These are phyloP conservation scores for Populus davidiana DNA, from an alignment of 345 rosid genomes.

Conservation along the genomic window DNA sequence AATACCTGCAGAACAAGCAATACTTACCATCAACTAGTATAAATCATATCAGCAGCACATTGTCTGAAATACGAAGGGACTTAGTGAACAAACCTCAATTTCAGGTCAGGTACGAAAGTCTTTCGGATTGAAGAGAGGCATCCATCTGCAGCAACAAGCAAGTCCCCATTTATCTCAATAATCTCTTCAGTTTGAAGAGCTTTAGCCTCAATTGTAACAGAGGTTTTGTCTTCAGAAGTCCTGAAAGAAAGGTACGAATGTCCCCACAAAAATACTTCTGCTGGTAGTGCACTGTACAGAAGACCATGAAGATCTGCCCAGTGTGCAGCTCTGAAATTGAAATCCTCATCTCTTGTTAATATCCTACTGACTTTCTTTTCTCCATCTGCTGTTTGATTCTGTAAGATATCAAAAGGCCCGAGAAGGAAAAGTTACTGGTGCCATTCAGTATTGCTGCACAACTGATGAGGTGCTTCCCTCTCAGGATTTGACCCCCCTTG, in stretches of 20 bases:
- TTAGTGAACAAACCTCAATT: conserved; percentile 50
- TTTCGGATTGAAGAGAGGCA: conserved; percentile 63
- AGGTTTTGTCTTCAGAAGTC: conserved; percentile 38
- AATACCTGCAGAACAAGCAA: conserved; percentile 44
- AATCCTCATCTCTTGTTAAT: conserved; percentile 62
- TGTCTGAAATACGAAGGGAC: neutral
- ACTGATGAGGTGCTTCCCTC: neutral
- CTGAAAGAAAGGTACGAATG: conserved; percentile 55
- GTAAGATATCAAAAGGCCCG: conserved; percentile 8
- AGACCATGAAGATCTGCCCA: conserved; percentile 76
- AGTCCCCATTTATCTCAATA: conserved; percentile 52
- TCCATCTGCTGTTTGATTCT: conserved; percentile 56
- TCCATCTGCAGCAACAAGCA: conserved; percentile 84
- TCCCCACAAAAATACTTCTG: conserved; percentile 56
- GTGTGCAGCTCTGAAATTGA: conserved; percentile 71
- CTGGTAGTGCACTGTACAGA: conserved; percentile 44
- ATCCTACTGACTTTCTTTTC: conserved; percentile 29
- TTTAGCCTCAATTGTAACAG: conserved; percentile 48
- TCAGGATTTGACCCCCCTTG: neutral
- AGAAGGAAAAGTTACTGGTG: neutral
- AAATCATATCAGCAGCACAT: neutral
- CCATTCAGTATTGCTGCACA: no score
- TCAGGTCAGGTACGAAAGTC: conserved; percentile 52
- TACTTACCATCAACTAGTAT: neutral
- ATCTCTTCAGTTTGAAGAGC: conserved; percentile 40